Evolutionary conservation across 345 rosid species (phyloP), one percentile per base, ranked within the genome.

Genomic region (Acer yangbiense): DNA sequence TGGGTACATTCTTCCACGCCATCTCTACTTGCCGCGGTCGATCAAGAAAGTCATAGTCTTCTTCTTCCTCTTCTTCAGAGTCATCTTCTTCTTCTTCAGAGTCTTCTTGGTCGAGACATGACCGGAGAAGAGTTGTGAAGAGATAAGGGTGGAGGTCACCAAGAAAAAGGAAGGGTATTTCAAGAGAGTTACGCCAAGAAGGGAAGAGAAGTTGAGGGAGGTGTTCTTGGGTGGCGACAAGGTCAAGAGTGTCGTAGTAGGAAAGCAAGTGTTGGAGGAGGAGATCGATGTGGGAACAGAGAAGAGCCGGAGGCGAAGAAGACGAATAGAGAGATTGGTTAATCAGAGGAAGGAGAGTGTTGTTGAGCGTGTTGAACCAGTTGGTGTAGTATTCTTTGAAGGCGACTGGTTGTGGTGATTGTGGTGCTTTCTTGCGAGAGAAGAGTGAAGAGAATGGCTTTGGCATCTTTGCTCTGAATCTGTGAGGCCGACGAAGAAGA

Each of bases 91-190:
- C 63, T 14, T 77, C 80, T 41, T 86, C 87, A 20, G 29, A 72
- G 54, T 84, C 84, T 58, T 86, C 88, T 1, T 85, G 76, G 1
- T 84, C 85, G 70, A 95, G 82, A 76, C 89, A 87, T 0, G 94
- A 91, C 0, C 98, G 88, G 72, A 95, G 79, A 71, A 95, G 93
- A 72, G 89, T 90, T 41, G 95, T 93, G 87, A 93, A 88, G 72
- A 89, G 83, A 8, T 91, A 91, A 35, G 98, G 98, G 80, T 95
- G 98, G 61, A 95, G 89, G 52, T 95, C 97, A 32, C 98, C 98
- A 73, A 95, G 90, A 80, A 91, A 93, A 68, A 93, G 91, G 80
- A 93, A 93, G 43, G 98, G 94, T 3, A 77, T 83, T 73, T 91
- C 97, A 52, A 93, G 86, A 3, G 91, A 72, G 85, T 85, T 88